phyloP scores from a whole-genome alignment of 495 filamentous ascomycete genomes.

The Aspergillus affinis region DNA sequence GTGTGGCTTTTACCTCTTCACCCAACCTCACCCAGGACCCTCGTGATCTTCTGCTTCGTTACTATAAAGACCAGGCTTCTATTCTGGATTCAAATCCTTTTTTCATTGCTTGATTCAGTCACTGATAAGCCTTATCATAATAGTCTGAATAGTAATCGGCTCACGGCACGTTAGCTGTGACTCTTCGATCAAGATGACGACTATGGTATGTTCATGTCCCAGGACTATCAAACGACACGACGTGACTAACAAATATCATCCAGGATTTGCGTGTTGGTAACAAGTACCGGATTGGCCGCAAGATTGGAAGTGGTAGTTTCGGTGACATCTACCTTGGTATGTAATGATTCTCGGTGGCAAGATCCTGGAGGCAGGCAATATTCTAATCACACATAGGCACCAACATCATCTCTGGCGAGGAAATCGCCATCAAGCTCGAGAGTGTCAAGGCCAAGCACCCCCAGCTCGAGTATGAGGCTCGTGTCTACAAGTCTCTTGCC shows the following conservation, averaged over 20 bases:
- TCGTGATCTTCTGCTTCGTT: not conserved
- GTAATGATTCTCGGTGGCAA: slow-evolving; percentile 18
- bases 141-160: slow-evolving; percentile 14
- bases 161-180: slow-evolving; percentile 42
- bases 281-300: slow-evolving; percentile 99
- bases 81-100: not conserved
- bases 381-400: slow-evolving; percentile 57
- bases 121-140: not conserved
- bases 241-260: slow-evolving; percentile 20
- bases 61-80: not conserved
- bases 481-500: slow-evolving; percentile 98
- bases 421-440: slow-evolving; percentile 99
- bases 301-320: slow-evolving; percentile 98
- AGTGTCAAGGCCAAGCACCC: slow-evolving; percentile 99
- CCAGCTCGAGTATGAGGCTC: slow-evolving; percentile 98
- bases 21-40: slow-evolving; percentile 1
- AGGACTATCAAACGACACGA: not conserved
- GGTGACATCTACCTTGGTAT: slow-evolving; percentile 97
- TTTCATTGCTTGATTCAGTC: not conserved
- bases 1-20: not conserved
- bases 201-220: slow-evolving; percentile 40
- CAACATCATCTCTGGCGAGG: slow-evolving; percentile 99
- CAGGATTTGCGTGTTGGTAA: slow-evolving; percentile 99
- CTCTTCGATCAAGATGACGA: slow-evolving; percentile 45
- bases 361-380: not conserved